Percentiles rank a stretch among this genome's conserved stretches.
Evolutionary conservation across 78 protist species (phyloP).

Genomic region (Dictyostelium capitatum): DNA sequence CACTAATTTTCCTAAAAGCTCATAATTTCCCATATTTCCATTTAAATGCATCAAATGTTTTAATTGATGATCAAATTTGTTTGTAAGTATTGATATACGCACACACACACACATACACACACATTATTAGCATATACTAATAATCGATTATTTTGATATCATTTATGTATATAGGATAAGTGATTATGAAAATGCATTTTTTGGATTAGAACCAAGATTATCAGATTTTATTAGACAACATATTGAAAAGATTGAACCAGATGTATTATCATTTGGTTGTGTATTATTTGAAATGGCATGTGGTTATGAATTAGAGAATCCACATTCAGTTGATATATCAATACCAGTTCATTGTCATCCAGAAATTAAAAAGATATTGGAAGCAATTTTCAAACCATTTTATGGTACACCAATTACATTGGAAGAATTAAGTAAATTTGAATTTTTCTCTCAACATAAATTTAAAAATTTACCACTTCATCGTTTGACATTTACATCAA

Average conservation of each 20-base stretch:
- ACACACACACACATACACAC: too few species aligned
- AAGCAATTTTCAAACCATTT: conserved; percentile 67
- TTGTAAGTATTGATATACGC: conserved; percentile 39
- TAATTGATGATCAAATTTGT: conserved; percentile 44
- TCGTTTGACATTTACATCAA: conserved; percentile 26
- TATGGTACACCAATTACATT: conserved; percentile 61
- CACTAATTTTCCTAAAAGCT: conserved; percentile 35
- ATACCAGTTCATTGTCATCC: conserved; percentile 57
- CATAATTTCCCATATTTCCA: conserved; percentile 59
- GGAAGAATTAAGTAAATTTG: conserved; percentile 44
- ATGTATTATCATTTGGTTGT: conserved; percentile 53
- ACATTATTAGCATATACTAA: too few species aligned
- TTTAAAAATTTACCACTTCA: conserved; percentile 63
- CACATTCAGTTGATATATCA: conserved; percentile 15
- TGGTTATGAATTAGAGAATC: conserved; percentile 58
- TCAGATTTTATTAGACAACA: neutral
- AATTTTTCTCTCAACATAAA: conserved; percentile 46
- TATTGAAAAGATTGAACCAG: conserved; percentile 43
- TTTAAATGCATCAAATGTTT: conserved; percentile 48
- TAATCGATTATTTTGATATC: too few species aligned
- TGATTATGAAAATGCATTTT: conserved; percentile 75
- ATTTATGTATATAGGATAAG: conserved; percentile 39
- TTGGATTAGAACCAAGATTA: conserved; percentile 70
- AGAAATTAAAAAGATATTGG: conserved; percentile 55
- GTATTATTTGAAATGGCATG: conserved; percentile 64